Evolutionary conservation across 179 eudicot genomes (phyloP), one percentile per base, ranked within the genome.

Genomic region (Corrigiola litoralis): DNA sequence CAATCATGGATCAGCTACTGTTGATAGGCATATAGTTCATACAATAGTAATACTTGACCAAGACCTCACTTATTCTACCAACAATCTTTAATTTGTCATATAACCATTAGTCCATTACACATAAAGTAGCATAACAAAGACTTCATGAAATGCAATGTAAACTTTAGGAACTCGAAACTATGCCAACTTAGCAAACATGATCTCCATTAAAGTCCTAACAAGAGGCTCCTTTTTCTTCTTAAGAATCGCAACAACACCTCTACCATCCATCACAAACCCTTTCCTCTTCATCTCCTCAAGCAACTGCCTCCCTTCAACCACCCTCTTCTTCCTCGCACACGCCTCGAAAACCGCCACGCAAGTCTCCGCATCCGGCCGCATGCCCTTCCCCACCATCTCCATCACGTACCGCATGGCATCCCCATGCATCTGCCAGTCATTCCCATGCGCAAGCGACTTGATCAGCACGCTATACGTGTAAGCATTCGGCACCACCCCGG

Each of bases 371-470:
- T 75, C 82, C 4, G 82, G 81, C 80, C 12, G 69, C 81, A 88
- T 80, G 31, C 94, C 89, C 69, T 79, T 80, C 36, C 51, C 83
- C 69, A 85, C 51, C 96, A 91, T 91, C 84, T 91, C 97, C 62
- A 57, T 12, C 47, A 81, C 70, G 47, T 60, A 77, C 86, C 80
- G 81, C 71, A 67, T 83, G 28, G 75, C 90, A 63, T 87, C 94
- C 40, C 10, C 57, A 37, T 81, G 24, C 81, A 74, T 52, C 65
- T 41, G 16, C 55, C 44, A n/a, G n/a, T n/a, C 74, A 28, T 80
- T 87, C 1, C 69, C 68, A n/a, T 51, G n/a, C 9, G 80, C 87
- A 24, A 91, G 68, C 0, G 81, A 79, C 79, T 79, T 85, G 29
- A 89, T 75, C 76, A 91, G 11, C 67, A 83, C 82, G 7, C 73